Conservation (phyloP, 2,329 filamentous ascomycete genomes). For the Beauveria sp. region DNA sequence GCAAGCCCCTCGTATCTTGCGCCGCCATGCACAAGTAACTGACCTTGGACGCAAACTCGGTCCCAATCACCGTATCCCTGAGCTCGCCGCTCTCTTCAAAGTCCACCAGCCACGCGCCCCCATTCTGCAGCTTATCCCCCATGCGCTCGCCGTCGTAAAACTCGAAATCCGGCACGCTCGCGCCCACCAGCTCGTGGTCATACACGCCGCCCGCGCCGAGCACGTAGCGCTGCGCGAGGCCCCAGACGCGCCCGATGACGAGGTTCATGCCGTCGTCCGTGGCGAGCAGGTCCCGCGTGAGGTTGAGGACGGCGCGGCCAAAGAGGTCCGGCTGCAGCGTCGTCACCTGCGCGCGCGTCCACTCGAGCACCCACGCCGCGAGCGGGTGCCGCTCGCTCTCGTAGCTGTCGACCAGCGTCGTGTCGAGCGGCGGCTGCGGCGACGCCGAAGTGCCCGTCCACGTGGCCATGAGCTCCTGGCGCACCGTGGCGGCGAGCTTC, state of each 20-base stretch:
- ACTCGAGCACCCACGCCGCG: slow-evolving; percentile 28
- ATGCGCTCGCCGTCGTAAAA: slow-evolving; percentile 21
- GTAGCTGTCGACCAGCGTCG: slow-evolving; percentile 37
- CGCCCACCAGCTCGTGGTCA: slow-evolving; percentile 25
- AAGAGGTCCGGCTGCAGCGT: slow-evolving; percentile 21
- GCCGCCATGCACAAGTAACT: slow-evolving; percentile 16
- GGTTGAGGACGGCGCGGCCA: slow-evolving; percentile 18
- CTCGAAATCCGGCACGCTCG: slow-evolving; percentile 29
- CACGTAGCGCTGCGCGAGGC: slow-evolving; percentile 25
- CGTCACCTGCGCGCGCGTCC: slow-evolving; percentile 29
- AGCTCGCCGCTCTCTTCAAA: slow-evolving; percentile 16
- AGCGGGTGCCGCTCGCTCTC: slow-evolving; percentile 38
- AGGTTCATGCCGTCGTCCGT: slow-evolving; percentile 24
- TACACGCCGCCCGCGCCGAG: slow-evolving; percentile 15
- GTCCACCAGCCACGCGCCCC: slow-evolving; percentile 22
- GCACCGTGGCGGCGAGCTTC: slow-evolving; percentile 35
- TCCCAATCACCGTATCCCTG: slow-evolving; percentile 6
- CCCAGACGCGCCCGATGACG: slow-evolving; percentile 27
- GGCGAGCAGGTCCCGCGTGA: slow-evolving; percentile 21
- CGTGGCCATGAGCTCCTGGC: neutral
- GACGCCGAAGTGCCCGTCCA: too few species aligned
- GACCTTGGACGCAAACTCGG: slow-evolving; percentile 13
- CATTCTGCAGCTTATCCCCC: slow-evolving; percentile 22
- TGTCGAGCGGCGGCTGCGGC: neutral
- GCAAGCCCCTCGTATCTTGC: slow-evolving; percentile 19